These are phyloP conservation scores for Cryphonectria radicalis DNA, from an alignment of 2,329 filamentous ascomycete species.

Conservation along the genomic window DNA sequence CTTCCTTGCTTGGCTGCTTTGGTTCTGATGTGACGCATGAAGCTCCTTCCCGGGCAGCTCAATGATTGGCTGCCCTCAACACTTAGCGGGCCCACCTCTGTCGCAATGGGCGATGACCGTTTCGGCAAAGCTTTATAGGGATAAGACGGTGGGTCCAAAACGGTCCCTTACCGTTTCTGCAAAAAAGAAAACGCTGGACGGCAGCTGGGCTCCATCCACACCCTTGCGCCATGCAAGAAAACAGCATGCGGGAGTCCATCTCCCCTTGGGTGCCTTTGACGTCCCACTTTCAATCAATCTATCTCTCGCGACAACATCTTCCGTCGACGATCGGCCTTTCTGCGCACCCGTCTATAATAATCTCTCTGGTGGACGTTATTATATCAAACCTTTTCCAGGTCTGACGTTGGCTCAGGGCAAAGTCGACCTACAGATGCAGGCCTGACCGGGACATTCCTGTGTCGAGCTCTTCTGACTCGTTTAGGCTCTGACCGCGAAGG, in stretches of 20 bases:
- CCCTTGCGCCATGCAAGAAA: not conserved
- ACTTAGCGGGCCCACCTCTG: not conserved
- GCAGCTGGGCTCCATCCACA: not conserved
- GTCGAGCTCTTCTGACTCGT: slow-evolving; percentile 24
- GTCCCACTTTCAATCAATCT: not conserved
- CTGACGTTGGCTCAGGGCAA: not conserved
- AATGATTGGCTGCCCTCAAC: slow-evolving; percentile 14
- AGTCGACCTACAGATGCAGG: not conserved
- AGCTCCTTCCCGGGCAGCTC: slow-evolving; percentile 11
- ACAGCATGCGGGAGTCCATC: not conserved
- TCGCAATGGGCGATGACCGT: slow-evolving; percentile 2
- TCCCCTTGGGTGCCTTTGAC: not conserved
- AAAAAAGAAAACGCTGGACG: not conserved
- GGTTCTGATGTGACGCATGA: slow-evolving; percentile 8
- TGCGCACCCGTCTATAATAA: not conserved
- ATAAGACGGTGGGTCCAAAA: not conserved
- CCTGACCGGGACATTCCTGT: slow-evolving; percentile 22
- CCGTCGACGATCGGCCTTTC: slow-evolving; percentile 4
- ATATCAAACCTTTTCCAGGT: not conserved
- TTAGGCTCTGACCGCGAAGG: slow-evolving; percentile 20
- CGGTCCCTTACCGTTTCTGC: not conserved
- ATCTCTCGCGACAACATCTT: not conserved
- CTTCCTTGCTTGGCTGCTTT: not conserved
- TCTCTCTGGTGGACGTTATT: not conserved
- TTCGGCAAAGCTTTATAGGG: not conserved